These are phyloP conservation scores for Solanum chaucha DNA, from an alignment of 257 asterid species.

Conservation along the genomic window DNA sequence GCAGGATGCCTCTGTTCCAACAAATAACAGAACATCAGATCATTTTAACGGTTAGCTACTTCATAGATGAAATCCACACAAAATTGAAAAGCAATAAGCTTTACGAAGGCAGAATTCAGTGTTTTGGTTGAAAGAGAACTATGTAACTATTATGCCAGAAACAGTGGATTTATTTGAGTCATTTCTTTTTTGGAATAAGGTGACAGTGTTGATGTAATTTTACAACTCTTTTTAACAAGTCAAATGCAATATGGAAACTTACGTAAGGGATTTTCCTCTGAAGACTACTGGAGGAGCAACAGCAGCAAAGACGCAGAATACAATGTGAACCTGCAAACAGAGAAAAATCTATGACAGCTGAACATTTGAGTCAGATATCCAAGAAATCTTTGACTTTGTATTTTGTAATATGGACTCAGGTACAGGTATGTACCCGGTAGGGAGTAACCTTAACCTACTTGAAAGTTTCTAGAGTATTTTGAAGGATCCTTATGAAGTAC, in stretches of 20 bases:
- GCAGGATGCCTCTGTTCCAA: slow-evolving; percentile 79
- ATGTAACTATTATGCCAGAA: not conserved
- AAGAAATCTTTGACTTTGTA: not conserved
- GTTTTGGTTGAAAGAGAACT: not conserved
- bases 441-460: not conserved
- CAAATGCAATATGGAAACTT: slow-evolving; percentile 18
- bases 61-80: not conserved
- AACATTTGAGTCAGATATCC: not conserved
- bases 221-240: not conserved
- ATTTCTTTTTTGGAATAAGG: too few species aligned
- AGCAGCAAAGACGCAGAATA: slow-evolving; percentile 80
- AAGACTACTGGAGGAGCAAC: slow-evolving; percentile 97
- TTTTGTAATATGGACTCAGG: not conserved
- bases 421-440: not conserved
- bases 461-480: not conserved
- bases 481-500: not conserved
- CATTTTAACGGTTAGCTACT: not conserved
- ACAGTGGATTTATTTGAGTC: not conserved
- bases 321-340: slow-evolving; percentile 73
- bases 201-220: not conserved
- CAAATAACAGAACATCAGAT: slow-evolving; percentile 4
- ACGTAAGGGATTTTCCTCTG: slow-evolving; percentile 94
- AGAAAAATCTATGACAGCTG: slow-evolving; percentile 5
- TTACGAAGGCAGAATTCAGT: not conserved
- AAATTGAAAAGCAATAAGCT: not conserved